Evolutionary conservation across 75 land plant species (phyloP).

Genomic region (Cupressus sempervirens): DNA sequence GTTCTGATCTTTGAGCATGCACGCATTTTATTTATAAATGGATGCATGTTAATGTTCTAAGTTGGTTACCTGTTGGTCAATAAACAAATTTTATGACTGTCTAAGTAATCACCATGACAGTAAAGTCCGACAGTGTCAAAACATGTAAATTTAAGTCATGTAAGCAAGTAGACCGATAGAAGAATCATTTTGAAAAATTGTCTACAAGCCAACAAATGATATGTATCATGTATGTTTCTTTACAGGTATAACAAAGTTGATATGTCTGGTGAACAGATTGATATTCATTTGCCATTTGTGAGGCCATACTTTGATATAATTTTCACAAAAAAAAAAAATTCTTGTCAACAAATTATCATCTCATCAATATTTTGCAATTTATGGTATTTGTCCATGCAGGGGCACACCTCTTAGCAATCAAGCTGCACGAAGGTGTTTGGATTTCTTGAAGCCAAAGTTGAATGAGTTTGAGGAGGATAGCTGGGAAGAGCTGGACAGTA

Average conservation of each 20-base stretch:
- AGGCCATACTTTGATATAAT: neutral
- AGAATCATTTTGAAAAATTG: neutral
- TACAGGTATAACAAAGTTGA: neutral
- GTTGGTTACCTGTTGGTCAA: neutral
- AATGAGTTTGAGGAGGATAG: constrained; percentile 68
- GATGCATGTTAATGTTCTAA: neutral
- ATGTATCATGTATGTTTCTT: neutral
- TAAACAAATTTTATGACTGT: neutral
- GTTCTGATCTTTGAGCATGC: neutral
- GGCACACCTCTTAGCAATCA: constrained; percentile 62
- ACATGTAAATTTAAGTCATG: neutral
- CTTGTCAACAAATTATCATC: neutral
- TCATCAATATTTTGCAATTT: neutral
- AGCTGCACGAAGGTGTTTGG: constrained; percentile 57
- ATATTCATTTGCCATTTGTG: neutral
- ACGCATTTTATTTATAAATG: neutral
- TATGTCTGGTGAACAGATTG: neutral
- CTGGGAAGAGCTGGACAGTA: constrained; percentile 81
- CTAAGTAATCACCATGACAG: neutral
- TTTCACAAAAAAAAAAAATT: neutral
- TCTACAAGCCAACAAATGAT: neutral
- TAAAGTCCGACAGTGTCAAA: neutral
- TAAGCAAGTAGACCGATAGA: neutral
- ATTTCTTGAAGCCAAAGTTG: constrained; percentile 60
- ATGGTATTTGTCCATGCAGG: constrained; percentile 33